Evolutionary conservation across 345 rosid genomes (phyloP).

Genomic region (Isatis tinctoria): DNA sequence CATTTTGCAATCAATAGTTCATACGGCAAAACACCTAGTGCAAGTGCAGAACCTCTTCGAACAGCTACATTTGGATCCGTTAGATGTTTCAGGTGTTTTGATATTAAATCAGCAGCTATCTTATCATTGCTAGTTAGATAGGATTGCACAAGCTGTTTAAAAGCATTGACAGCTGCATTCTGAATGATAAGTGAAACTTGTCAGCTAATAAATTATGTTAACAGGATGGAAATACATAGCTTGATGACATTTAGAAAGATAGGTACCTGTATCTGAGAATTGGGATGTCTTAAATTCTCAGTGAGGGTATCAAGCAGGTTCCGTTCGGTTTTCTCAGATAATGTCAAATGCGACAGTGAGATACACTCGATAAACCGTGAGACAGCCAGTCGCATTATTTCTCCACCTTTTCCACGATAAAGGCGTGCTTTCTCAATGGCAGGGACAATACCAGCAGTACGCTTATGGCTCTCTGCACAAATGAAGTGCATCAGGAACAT

Average conservation of each 20-base stretch:
- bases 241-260: slow-evolving; percentile 13
- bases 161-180: slow-evolving; percentile 77
- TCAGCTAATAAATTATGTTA: slow-evolving; percentile 1
- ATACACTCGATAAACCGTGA: slow-evolving; percentile 86
- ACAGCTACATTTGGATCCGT: slow-evolving; percentile 79
- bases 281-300: slow-evolving; percentile 92
- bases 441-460: slow-evolving; percentile 70
- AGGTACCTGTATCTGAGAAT: slow-evolving; percentile 86
- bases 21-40: slow-evolving; percentile 76
- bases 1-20: slow-evolving; percentile 56
- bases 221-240: neutral
- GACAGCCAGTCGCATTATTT: slow-evolving; percentile 96
- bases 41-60: slow-evolving; percentile 90
- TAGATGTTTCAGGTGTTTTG: slow-evolving; percentile 60
- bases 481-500: neutral
- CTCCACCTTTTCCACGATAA: slow-evolving; percentile 98
- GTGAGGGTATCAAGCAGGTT: slow-evolving; percentile 68
- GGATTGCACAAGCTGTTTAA: slow-evolving; percentile 59
- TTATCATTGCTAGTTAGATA: slow-evolving; percentile 41
- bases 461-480: slow-evolving; percentile 63
- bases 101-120: slow-evolving; percentile 41
- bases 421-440: slow-evolving; percentile 97
- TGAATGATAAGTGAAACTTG: slow-evolving; percentile 32
- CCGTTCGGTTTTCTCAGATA: slow-evolving; percentile 64
- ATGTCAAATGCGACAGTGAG: slow-evolving; percentile 49